These are phyloP conservation scores for Mycena kentingensis DNA, from an alignment of 768 basidiomycete genomes.

Conservation along the genomic window DNA sequence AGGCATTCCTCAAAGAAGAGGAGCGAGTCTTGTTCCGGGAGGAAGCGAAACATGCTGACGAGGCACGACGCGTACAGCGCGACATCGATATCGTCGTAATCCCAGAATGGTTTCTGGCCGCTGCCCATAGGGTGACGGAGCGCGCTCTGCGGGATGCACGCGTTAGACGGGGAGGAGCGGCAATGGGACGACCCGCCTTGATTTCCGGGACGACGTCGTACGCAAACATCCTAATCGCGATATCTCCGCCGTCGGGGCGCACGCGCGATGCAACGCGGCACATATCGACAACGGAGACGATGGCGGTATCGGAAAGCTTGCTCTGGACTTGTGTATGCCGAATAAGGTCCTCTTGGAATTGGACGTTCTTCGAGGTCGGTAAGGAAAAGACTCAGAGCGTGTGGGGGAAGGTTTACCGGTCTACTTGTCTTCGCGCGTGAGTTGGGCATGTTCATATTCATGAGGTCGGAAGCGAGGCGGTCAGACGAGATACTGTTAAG, in stretches of 20 bases:
- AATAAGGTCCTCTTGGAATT: constrained; percentile 63
- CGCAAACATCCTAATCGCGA: constrained; percentile 65
- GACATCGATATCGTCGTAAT: constrained; percentile 76
- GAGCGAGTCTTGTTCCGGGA: constrained; percentile 62
- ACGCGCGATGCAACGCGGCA: constrained; percentile 69
- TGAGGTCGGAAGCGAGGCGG: constrained; percentile 59
- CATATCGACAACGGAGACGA: constrained; percentile 76
- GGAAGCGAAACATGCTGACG: constrained; percentile 69
- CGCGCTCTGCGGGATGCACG: constrained; percentile 25
- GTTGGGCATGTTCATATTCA: constrained; percentile 20
- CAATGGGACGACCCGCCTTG: constrained; percentile 50
- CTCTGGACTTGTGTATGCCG: constrained; percentile 57
- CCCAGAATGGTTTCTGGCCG: constrained; percentile 69
- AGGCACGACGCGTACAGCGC: constrained; percentile 75
- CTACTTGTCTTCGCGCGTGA: constrained; percentile 36
- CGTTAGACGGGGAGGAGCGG: not conserved
- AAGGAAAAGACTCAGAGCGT: not conserved
- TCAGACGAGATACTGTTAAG: constrained; percentile 78
- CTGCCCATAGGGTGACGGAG: constrained; percentile 34
- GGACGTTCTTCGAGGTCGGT: constrained; percentile 43
- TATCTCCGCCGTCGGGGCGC: constrained; percentile 52
- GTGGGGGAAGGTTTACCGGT: constrained; percentile 4
- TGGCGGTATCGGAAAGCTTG: constrained; percentile 65
- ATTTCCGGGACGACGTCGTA: constrained; percentile 79
- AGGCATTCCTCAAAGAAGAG: constrained; percentile 65